Base-by-base conservation (phyloP, 164 flowering plant genomes). In the Dillenia turbinata region DNA sequence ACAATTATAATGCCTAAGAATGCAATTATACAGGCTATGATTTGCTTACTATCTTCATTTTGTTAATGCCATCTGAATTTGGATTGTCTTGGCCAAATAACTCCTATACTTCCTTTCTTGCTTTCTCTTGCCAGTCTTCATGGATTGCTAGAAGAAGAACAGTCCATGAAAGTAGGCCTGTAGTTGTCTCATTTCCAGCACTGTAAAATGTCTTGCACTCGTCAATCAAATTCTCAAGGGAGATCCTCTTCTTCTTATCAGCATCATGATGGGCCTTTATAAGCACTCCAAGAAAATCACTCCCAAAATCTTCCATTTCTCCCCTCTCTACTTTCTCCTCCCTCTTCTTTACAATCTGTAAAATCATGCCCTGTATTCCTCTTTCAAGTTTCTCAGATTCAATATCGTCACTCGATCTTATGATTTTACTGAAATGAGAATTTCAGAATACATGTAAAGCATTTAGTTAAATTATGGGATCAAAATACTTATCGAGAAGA, bases 121-220 rank as follows among this genome's bases (percentile, higher is more conserved):
- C 84, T 59, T 67, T 73, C 13, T 64, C 73, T 66, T 79, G 83
- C 88, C 85, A 81, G 33, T 60, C 60, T 2, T 63, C 79, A 52
- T 85, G 79, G 73, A 79, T 69, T 10, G 75, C 52, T 49, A 86
- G 65, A 13, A 73, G 43, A 14, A 82, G 45, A 55, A 78, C 61
- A 3, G 83, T 69, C 90, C 88, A 83, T 33, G 78, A 71, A 33
- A 83, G 54, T 75, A 51, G 66, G 43, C 49, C 64, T 7, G 82
- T 57, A 12, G 85, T 80, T 40, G 84, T 82, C 40, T 80, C 86
- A 54, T 77, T 73, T 40, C 82, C 82, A n/a, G 83, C 85, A 47
- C 80, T 64, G 70, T 80, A 78, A 65, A 85, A 82, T 15, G 67
- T 47, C 65, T 80, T 80, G 73, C 86, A 80, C 62, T 82, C 83